Base-by-base conservation (phyloP, 148 eudicot species). In the Rhododendron vialii region DNA sequence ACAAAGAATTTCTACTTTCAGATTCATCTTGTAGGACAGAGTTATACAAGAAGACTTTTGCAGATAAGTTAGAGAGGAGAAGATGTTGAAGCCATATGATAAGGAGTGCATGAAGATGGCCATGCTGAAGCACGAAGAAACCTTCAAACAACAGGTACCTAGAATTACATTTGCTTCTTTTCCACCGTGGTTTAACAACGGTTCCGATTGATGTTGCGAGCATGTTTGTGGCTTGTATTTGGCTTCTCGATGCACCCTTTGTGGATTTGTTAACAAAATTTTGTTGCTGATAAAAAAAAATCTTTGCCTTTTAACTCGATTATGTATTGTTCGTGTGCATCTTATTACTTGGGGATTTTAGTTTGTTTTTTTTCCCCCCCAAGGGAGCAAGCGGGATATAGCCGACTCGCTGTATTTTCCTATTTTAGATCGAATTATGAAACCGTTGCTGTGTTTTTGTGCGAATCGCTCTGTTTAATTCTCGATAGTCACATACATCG, bases 121-220 rank as follows among this genome's bases (percentile, higher is more conserved):
- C n/a, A 97, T 97, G 95, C 88, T 97, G 76, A 94, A 94, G 88
- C 99, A 97, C 82, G 99, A 97, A 87, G 93, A 97, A 86, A 89
- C 92, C 73, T 97, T 97, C 91, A 92, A 89, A 90, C 91, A 96
- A 78, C 99, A 96, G 96, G 99, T 96, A 91, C 35, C 12, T 78
- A 22, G 0, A 55, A 15, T 5, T 33, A 36, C 17, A 18, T 18
- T 78, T 2, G 6, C 2, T 41, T 24, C 5, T 15, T 30, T 74
- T 74, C 24, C 20, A 7, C 22, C 24, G 0, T 30, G 1, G 43
- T 17, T 74, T 26, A 17, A 33, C 3, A 30, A 73, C 22, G 5
- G 38, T 69, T 69, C 38, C 17, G 1, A 30, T 65, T 13, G 13
- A 69, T 26, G 33, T 28, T 61, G 67, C 1, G 9, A 26, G 5